These are phyloP conservation scores for Rhodocollybia butyracea DNA, from an alignment of 768 basidiomycete genomes.

Conservation along the genomic window DNA sequence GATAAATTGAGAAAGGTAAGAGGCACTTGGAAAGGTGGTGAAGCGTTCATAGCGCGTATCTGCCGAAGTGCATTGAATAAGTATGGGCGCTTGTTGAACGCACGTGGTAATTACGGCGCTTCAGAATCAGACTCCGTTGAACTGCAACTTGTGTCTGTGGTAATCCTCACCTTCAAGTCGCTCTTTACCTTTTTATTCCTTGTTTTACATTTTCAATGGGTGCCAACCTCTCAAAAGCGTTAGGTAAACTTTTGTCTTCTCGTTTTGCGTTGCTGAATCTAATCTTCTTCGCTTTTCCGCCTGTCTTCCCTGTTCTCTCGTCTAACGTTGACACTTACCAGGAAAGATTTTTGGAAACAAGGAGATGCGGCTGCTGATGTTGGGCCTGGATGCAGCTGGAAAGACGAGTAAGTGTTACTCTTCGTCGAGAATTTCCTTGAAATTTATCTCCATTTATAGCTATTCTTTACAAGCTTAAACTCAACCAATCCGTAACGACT, in stretches of 20 bases:
- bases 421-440: slow-evolving; percentile 5
- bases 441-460: slow-evolving; percentile 45
- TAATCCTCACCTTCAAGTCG: slow-evolving; percentile 41
- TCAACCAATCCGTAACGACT: slow-evolving; percentile 98
- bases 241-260: slow-evolving; percentile 44
- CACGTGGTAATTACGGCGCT: too few species aligned
- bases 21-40: neutral
- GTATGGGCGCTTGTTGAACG: too few species aligned
- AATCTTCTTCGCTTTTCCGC: slow-evolving; percentile 9
- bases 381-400: slow-evolving; percentile 96
- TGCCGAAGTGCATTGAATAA: too few species aligned
- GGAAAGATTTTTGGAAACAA: slow-evolving; percentile 97
- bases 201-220: slow-evolving; percentile 49
- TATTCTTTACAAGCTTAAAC: slow-evolving; percentile 97
- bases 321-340: slow-evolving; percentile 27
- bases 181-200: slow-evolving; percentile 51
- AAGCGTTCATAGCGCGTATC: neutral
- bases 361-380: slow-evolving; percentile 97
- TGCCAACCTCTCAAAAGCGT: slow-evolving; percentile 82
- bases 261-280: neutral
- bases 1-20: neutral
- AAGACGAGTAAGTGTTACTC: slow-evolving; percentile 83
- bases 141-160: slow-evolving; percentile 1
- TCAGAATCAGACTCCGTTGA: too few species aligned
- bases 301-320: slow-evolving; percentile 6